phyloP scores from a whole-genome alignment of 2,329 filamentous ascomycete genomes.

The Microdochium trichocladiopsis region DNA sequence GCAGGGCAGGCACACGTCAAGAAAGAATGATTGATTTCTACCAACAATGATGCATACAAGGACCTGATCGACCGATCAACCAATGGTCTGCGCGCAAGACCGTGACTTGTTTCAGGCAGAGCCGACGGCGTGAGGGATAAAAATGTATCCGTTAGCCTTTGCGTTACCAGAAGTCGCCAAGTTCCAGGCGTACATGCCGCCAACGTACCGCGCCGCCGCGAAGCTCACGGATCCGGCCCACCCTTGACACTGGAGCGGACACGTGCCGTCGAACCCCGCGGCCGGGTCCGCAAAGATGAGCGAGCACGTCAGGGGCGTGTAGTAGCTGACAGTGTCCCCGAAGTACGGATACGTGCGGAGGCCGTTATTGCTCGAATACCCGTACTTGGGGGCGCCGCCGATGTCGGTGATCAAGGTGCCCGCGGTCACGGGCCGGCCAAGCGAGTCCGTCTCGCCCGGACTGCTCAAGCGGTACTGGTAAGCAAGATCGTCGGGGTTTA shows the following conservation, averaged over 20 bases:
- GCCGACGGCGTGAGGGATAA: too few species aligned
- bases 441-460: neutral
- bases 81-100: too few species aligned
- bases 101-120: too few species aligned
- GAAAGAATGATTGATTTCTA: too few species aligned
- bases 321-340: neutral
- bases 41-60: too few species aligned
- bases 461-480: neutral
- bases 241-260: neutral
- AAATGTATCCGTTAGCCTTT: too few species aligned
- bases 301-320: neutral
- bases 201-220: too few species aligned
- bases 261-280: neutral
- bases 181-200: too few species aligned
- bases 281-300: neutral
- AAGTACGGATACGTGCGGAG: neutral
- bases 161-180: too few species aligned
- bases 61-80: too few species aligned
- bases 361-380: neutral
- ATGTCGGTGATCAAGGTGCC: neutral
- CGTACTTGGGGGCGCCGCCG: neutral
- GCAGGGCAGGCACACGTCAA: too few species aligned
- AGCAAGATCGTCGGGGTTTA: neutral
- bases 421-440: neutral
- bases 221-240: neutral